These are phyloP conservation scores for Ceratocystis alfenasii DNA, from an alignment of 2,329 filamentous ascomycete genomes.

Conservation along the genomic window DNA sequence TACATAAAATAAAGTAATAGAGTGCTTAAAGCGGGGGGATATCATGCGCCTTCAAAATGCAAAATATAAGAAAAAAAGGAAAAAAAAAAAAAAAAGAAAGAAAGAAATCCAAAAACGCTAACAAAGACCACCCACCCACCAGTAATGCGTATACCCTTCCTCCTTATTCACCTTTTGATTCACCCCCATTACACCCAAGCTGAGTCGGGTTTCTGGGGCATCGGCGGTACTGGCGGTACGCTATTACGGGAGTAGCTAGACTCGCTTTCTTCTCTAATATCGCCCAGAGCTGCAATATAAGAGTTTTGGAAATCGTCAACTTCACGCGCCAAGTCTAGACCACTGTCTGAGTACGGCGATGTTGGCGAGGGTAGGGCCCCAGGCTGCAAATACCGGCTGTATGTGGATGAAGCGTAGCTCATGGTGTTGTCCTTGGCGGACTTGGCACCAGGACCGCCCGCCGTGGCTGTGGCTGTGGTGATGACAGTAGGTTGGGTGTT, in stretches of 20 bases:
- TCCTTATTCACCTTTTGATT: too few relatives aligned
- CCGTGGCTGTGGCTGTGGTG: constrained; percentile 22
- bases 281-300: constrained; percentile 34
- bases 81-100: neutral
- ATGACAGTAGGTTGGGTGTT: neutral
- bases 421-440: constrained; percentile 19
- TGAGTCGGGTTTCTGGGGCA: constrained; percentile 15
- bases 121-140: neutral
- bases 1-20: constrained; percentile 6
- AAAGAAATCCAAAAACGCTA: neutral
- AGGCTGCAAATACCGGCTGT: constrained; percentile 20
- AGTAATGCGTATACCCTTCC: neutral
- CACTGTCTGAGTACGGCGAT: constrained; percentile 25
- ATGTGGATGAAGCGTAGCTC: constrained; percentile 21
- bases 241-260: constrained; percentile 12
- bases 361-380: constrained; percentile 20
- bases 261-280: constrained; percentile 28
- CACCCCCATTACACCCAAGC: constrained; percentile 15
- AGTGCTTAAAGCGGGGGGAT: constrained; percentile 7
- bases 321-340: constrained; percentile 33
- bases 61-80: neutral
- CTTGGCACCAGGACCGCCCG: constrained; percentile 1
- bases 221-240: constrained; percentile 13
- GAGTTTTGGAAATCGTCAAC: constrained; percentile 37
- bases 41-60: constrained; percentile 6